Conservation (phyloP, 2,329 filamentous ascomycete genomes). For the Hypomyces perniciosus region DNA sequence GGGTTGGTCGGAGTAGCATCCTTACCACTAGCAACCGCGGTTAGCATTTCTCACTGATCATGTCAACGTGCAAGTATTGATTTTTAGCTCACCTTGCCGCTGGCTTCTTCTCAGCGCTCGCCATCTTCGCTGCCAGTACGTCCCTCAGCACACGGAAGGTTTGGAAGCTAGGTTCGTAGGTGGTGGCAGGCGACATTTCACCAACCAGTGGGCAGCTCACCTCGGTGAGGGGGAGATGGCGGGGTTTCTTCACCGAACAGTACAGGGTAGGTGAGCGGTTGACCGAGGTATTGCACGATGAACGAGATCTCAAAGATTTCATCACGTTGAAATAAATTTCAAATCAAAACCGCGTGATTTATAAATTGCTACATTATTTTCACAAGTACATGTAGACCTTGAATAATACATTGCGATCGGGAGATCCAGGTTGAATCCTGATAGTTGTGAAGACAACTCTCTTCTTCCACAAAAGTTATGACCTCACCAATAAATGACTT, state of each 20-base stretch:
- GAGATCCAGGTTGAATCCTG: no score
- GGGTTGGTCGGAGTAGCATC: slow-evolving; percentile 63
- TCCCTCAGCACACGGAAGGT: slow-evolving; percentile 10
- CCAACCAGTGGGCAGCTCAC: slow-evolving; percentile 24
- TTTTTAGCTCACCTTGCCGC: slow-evolving; percentile 26
- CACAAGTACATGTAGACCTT: no score
- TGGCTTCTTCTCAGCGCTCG: slow-evolving; percentile 34
- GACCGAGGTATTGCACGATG: not conserved
- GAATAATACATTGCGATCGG: no score
- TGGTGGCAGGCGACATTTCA: slow-evolving; percentile 26
- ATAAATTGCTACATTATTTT: no score
- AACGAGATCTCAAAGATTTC: no score
- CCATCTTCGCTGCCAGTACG: slow-evolving; percentile 29
- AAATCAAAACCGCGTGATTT: no score
- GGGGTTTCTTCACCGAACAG: slow-evolving; percentile 19
- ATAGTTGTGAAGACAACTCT: no score
- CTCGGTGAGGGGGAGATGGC: slow-evolving; percentile 22
- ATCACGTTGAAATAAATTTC: no score
- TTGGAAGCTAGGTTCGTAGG: slow-evolving; percentile 19
- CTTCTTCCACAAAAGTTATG: no score
- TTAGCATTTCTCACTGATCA: slow-evolving; percentile 2
- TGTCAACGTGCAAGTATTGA: not conserved
- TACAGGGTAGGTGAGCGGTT: not conserved
- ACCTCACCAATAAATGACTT: no score
- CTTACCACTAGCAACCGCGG: slow-evolving; percentile 25